Conservation (phyloP, 1,139 yeast species). For the Yamadazyma blattariae region DNA sequence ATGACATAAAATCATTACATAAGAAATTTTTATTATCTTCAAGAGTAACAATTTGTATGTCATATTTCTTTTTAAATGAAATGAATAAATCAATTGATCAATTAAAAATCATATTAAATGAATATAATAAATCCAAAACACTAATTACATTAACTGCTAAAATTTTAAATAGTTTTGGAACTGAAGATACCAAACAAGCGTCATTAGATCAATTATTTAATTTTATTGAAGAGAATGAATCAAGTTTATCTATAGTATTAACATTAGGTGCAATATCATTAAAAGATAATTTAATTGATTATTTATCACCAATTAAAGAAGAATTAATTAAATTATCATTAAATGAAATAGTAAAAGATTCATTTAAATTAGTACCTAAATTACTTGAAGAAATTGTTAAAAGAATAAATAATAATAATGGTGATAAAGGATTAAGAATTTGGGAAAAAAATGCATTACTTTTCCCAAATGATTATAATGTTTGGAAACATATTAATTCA, state of each 20-base stretch:
- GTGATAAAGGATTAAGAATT: conserved; percentile 13
- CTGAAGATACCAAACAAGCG: conserved; percentile 73
- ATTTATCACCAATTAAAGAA: conserved; percentile 61
- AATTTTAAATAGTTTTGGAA: conserved; percentile 70
- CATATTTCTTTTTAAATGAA: conserved; percentile 59
- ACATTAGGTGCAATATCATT: conserved; percentile 81
- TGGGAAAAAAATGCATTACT: conserved; percentile 74
- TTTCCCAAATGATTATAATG: conserved; percentile 65
- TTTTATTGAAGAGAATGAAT: conserved; percentile 61
- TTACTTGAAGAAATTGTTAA: conserved; percentile 53
- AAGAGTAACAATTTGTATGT: conserved; percentile 66
- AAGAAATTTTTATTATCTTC: conserved; percentile 47
- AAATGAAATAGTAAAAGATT: conserved; percentile 47
- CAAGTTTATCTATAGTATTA: conserved; percentile 62
- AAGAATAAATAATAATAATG: conserved; percentile 16
- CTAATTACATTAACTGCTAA: conserved; percentile 76
- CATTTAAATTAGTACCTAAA: conserved; percentile 54
- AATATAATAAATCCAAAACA: conserved; percentile 47
- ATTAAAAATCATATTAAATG: conserved; percentile 56
- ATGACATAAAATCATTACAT: no score
- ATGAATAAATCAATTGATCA: conserved; percentile 66
- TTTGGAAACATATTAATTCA: conserved; percentile 65
- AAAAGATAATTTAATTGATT: conserved; percentile 57
- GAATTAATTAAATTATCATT: conserved; percentile 59
- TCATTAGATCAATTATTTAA: conserved; percentile 72